Evolutionary conservation across 148 eudicot genomes (phyloP).

Genomic region (Linanthus parryae): DNA sequence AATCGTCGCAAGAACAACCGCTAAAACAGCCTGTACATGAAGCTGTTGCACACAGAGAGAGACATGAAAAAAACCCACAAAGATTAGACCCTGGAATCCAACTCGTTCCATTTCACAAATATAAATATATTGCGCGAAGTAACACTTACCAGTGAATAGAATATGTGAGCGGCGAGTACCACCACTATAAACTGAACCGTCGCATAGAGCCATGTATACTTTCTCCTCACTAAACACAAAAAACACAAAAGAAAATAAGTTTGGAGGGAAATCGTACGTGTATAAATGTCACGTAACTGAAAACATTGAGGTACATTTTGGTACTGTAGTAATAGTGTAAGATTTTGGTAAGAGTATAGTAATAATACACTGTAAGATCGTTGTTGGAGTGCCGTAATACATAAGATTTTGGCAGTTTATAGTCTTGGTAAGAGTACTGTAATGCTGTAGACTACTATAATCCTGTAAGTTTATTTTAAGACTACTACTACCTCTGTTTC

Average conservation of each 20-base stretch:
- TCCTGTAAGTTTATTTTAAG: too few relatives aligned
- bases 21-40: slow-evolving; percentile 58
- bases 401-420: slow-evolving; percentile 1
- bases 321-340: too few relatives aligned
- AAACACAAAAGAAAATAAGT: slow-evolving; percentile 11
- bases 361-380: too few relatives aligned
- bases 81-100: neutral
- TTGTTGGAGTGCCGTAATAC: too few relatives aligned
- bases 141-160: slow-evolving; percentile 55
- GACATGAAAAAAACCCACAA: neutral
- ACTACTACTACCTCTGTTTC: too few relatives aligned
- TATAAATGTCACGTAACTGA: too few relatives aligned
- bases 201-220: slow-evolving; percentile 82
- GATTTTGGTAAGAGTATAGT: too few relatives aligned
- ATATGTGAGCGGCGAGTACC: slow-evolving; percentile 65
- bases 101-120: neutral
- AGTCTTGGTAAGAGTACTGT: too few relatives aligned
- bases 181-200: slow-evolving; percentile 60
- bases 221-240: slow-evolving; percentile 50
- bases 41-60: slow-evolving; percentile 37
- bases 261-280: neutral
- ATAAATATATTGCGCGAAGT: neutral
- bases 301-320: too few relatives aligned
- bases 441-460: too few relatives aligned
- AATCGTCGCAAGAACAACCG: slow-evolving; percentile 78